Base-by-base conservation (phyloP, 192 early-diverging fungal species). In the Chytriomyces sp. region DNA sequence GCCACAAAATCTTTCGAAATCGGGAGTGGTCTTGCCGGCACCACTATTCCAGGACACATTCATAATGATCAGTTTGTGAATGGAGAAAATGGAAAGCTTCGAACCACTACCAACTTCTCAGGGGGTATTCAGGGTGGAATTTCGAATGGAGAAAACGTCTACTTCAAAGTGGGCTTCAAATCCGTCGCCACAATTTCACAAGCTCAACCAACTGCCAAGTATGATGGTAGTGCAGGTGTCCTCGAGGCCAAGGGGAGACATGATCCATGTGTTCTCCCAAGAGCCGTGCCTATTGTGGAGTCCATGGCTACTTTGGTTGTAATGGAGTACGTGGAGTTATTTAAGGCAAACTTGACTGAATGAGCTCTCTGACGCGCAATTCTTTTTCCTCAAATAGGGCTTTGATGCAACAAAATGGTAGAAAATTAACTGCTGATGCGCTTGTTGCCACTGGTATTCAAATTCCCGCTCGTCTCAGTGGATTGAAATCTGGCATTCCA, bases 1-100 rank as follows among this genome's bases (percentile, higher is more conserved):
- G 96, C 97, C 5, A 99, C 97, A 23, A 99, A 99, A 82, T 94
- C 94, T 20, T 99, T 99, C 81, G 97, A 99, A 82, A 92, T 98
- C 64, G 97, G 97, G 0, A 93, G 91, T 57, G 97, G 97, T 23
- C 94, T 97, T 78, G 86, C 86, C 23, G 97, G 96, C 28, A 97
- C 97, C 2, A 86, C 84, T 24, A 91, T 98, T 67, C 88, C 88
- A 0, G 97, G 97, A 49, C 91, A 91, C 81, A 83, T 94, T 64
- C 97, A 99, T 81, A 99, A 99, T 76, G 97, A 99, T 78, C 85
- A 93, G 24, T 99, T 95, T 83, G 86, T 91, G 49, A 61, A 76
- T n/a, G 88, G 90, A 60, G 84, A 68, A 35, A 85, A 80, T 50
- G 90, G 88, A 61, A 86, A 78, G 48, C 73, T 98, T 78, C 89